Percentiles rank a stretch among this genome's conserved stretches.
These are phyloP conservation scores for Cairneyella variabilis DNA, from an alignment of 495 filamentous ascomycete species.

Conservation along the genomic window DNA sequence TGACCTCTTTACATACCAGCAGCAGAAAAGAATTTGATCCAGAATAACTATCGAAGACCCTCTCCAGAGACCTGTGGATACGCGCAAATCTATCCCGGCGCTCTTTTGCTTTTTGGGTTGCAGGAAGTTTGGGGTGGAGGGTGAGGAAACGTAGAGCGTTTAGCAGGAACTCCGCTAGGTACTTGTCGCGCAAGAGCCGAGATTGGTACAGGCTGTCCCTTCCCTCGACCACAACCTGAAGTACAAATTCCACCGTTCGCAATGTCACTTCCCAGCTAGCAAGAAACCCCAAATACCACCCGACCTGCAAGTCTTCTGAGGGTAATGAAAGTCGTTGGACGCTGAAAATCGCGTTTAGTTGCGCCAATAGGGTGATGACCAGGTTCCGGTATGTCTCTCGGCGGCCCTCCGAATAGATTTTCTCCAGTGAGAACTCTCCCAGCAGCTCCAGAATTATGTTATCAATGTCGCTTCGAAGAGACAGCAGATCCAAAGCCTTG, in stretches of 20 bases:
- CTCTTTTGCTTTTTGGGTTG: conserved; percentile 23
- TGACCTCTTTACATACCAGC: conserved; percentile 32
- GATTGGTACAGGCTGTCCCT: conserved; percentile 33
- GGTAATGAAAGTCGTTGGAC: conserved; percentile 34
- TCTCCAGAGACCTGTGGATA: conserved; percentile 31
- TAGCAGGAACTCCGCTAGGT: conserved; percentile 32
- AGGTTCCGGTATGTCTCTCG: conserved; percentile 28
- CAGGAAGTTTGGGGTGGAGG: conserved; percentile 33
- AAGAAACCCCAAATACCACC: conserved; percentile 34
- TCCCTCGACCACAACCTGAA: conserved; percentile 30
- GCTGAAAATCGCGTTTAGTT: conserved; percentile 31
- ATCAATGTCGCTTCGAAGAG: conserved; percentile 35
- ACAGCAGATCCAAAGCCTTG: conserved; percentile 29
- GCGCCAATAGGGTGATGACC: conserved; percentile 25
- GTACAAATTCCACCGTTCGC: conserved; percentile 33
- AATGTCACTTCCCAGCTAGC: conserved; percentile 35
- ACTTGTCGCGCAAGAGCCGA: conserved; percentile 28
- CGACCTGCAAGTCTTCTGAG: conserved; percentile 27
- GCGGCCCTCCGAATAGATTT: conserved; percentile 29
- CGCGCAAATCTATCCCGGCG: conserved; percentile 34
- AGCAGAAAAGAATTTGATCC: conserved; percentile 32
- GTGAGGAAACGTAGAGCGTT: conserved; percentile 32
- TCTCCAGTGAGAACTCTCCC: conserved; percentile 35
- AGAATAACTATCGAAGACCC: conserved; percentile 33
- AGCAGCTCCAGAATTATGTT: conserved; percentile 34